Evolutionary conservation across 345 rosid genomes (phyloP).

Genomic region (Pelargonium nanum): DNA sequence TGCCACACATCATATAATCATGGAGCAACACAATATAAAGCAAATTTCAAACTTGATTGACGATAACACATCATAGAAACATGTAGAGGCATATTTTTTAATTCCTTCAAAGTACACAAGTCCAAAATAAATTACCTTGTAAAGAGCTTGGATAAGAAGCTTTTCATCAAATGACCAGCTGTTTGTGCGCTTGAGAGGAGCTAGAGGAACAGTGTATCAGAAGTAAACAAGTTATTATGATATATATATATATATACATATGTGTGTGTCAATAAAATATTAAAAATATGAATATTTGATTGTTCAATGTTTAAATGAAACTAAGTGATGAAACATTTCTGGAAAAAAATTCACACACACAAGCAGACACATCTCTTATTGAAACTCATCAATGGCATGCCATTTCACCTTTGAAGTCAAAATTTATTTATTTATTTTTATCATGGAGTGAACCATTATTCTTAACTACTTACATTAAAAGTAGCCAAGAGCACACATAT

Average conservation of each 20-base stretch:
- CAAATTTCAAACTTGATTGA: neutral
- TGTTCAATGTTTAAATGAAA: neutral
- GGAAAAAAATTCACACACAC: no score
- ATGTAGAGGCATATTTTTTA: neutral
- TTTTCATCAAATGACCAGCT: constrained; percentile 82
- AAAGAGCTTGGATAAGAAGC: constrained; percentile 68
- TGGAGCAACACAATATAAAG: no score
- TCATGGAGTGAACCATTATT: no score
- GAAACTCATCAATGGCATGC: no score
- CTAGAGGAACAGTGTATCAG: constrained; percentile 21
- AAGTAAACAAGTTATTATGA: neutral
- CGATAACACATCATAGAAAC: neutral
- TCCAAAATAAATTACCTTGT: constrained; percentile 44
- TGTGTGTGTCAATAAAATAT: neutral
- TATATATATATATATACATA: no score
- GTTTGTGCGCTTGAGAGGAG: constrained; percentile 47
- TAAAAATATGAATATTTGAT: neutral
- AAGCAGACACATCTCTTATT: no score
- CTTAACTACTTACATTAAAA: neutral
- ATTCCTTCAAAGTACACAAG: neutral
- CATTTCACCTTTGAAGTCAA: no score
- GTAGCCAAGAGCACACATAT: neutral
- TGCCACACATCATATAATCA: neutral
- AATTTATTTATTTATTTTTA: no score
- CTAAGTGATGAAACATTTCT: neutral